phyloP scores from a whole-genome alignment of 2,329 filamentous ascomycete genomes.

The Cladosporium austrohemisphaericum region DNA sequence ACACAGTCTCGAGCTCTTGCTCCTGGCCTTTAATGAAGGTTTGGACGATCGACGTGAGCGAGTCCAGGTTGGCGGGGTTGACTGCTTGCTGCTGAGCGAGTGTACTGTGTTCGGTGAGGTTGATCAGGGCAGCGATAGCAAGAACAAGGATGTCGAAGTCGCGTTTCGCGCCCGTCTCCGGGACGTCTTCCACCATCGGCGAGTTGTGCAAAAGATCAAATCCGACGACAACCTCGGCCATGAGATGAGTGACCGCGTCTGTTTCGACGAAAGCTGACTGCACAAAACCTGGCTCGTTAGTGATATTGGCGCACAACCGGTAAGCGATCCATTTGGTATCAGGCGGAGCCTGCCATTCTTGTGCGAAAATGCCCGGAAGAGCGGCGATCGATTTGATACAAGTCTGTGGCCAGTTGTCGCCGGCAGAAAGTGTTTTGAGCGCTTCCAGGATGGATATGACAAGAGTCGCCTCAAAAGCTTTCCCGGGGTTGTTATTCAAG shows the following conservation, averaged over 20 bases:
- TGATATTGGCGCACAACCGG: slow-evolving; percentile 76
- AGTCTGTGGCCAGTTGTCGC: slow-evolving; percentile 23
- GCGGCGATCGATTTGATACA: slow-evolving; percentile 20
- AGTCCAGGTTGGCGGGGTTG: neutral
- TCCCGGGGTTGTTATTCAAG: slow-evolving; percentile 15
- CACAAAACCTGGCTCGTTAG: slow-evolving; percentile 63
- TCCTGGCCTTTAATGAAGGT: slow-evolving; percentile 30
- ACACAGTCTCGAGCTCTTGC: slow-evolving; percentile 55
- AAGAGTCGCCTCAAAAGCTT: slow-evolving; percentile 45
- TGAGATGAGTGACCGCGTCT: slow-evolving; percentile 47
- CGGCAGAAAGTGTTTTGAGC: slow-evolving; percentile 24
- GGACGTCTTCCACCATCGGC: neutral
- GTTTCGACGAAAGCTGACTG: slow-evolving; percentile 53
- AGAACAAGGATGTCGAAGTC: slow-evolving; percentile 69
- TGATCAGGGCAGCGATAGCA: slow-evolving; percentile 78
- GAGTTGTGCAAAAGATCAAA: slow-evolving; percentile 26
- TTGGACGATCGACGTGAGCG: slow-evolving; percentile 24
- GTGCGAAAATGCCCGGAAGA: slow-evolving; percentile 17
- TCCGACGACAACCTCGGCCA: slow-evolving; percentile 24
- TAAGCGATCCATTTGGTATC: slow-evolving; percentile 47
- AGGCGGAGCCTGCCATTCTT: slow-evolving; percentile 9
- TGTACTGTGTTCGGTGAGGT: slow-evolving; percentile 75
- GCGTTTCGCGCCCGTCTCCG: slow-evolving; percentile 42
- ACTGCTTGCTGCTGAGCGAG: slow-evolving; percentile 42
- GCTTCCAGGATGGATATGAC: slow-evolving; percentile 42